Evolutionary conservation across 2,329 filamentous ascomycete species (phyloP).

Genomic region (Pseudocercospora eumusae): DNA sequence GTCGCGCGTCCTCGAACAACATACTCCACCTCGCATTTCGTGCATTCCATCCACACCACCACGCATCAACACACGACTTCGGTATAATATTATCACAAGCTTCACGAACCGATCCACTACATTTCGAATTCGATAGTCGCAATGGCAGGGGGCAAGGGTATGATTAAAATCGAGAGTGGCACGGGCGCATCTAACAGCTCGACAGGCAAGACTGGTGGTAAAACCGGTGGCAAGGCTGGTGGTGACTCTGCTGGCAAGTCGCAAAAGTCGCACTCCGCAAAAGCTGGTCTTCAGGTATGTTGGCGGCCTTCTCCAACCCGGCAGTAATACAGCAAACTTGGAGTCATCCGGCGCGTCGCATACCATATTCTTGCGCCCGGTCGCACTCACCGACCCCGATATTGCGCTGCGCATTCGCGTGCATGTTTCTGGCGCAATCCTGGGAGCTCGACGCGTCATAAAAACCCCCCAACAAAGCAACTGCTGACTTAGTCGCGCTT

Average conservation of each 20-base stretch:
- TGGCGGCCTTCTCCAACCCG: conserved; percentile 4
- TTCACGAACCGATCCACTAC: conserved; percentile 9
- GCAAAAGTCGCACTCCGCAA: conserved; percentile 89
- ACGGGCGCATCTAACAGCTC: conserved; percentile 36
- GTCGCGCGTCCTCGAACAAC: conserved; percentile 15
- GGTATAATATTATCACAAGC: conserved; percentile 14
- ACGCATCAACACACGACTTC: conserved; percentile 10
- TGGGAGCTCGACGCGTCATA: conserved; percentile 13
- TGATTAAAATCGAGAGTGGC: conserved; percentile 50
- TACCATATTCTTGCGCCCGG: conserved; percentile 27
- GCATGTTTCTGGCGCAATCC: neutral
- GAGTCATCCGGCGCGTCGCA: conserved; percentile 33
- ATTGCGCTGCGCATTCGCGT: conserved; percentile 10
- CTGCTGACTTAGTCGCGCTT: conserved; percentile 38
- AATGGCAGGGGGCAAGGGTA: conserved; percentile 91
- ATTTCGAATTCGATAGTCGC: conserved; percentile 19
- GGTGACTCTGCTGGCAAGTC: conserved; percentile 77
- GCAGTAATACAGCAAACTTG: conserved; percentile 19
- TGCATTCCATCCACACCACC: conserved; percentile 17
- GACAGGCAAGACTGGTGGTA: conserved; percentile 68
- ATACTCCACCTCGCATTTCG: conserved; percentile 13
- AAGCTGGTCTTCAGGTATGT: conserved; percentile 91
- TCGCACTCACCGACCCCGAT: conserved; percentile 10
- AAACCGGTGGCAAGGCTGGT: conserved; percentile 77
- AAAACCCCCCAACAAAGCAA: conserved; percentile 13